Evolutionary conservation across 306 rosid species (phyloP), one percentile per base, ranked within the genome.

Genomic region (Heteromeles arbutifolia): DNA sequence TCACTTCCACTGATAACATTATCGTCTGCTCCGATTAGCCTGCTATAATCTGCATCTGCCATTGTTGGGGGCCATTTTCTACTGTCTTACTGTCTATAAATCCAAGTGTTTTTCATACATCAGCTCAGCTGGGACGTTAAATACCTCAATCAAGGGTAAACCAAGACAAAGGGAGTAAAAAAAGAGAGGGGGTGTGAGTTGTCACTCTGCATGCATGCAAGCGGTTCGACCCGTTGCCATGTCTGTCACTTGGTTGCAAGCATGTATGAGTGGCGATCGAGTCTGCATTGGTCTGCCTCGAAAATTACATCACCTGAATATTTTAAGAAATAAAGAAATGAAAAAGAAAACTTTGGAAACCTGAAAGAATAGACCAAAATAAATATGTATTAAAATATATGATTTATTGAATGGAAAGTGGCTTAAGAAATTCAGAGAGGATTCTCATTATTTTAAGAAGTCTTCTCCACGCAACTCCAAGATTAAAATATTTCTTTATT

Each of bases 181-280:
- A 4, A 2, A 67, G 19, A 67, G 39, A 11, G 18, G 50, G 26
- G 0, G 29, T 22, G 15, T 24, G 37, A 25, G 53, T 81, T 85
- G 84, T 74, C 86, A 48, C 25, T 26, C 41, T 80, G 88, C 93
- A 82, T 10, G 62, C 28, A 56, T 78, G 93, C 58, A 18, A 31
- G 5, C 74, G 74, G 62, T 52, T 24, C 34, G 24, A 76, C 87
- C 84, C 85, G 91, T 82, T 37, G 70, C 32, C 21, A 12, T 18
- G 1, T 62, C 19, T 18, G 24, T 53, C 15, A 2, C 18, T 39
- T 41, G 14, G 63, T n/a, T 26, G 53, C 15, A 45, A 1, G 52
- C 14, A 13, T 14, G 4, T 4, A 45, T 45, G 52, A 45, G 53
- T 14, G 53, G 53, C 2, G 19, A 14, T 61, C 34, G 63, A 17